Percentiles rank a stretch among this genome's conserved stretches.
Evolutionary conservation across 805 yeast genomes (phyloP).

Genomic region (Scheffersomyces lignosus): DNA sequence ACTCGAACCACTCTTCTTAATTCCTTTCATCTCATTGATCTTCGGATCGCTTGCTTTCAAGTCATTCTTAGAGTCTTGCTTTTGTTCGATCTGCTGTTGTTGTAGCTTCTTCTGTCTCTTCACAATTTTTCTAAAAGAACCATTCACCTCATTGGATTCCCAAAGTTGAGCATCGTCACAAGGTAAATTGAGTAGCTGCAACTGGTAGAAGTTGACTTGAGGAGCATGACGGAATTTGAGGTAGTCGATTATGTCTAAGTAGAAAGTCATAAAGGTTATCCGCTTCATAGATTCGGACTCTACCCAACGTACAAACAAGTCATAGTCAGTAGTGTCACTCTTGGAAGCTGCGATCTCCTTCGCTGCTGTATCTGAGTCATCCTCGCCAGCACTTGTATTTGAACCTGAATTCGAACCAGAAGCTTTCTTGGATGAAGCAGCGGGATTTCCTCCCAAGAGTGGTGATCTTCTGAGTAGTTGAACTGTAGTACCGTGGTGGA

Average conservation of each 20-base stretch:
- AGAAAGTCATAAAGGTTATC: constrained; percentile 78
- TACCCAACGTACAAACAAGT: constrained; percentile 66
- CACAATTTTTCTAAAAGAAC: constrained; percentile 38
- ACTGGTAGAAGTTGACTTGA: constrained; percentile 36
- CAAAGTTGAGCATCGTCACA: constrained; percentile 42
- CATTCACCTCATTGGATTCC: constrained; percentile 39
- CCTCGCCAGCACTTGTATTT: constrained; percentile 35
- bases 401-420: constrained; percentile 21
- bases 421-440: constrained; percentile 23
- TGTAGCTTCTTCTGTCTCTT: constrained; percentile 35
- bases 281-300: constrained; percentile 78
- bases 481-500: constrained; percentile 85
- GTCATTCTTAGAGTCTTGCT: constrained; percentile 2
- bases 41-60: not conserved
- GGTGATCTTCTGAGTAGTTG: constrained; percentile 78
- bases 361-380: constrained; percentile 24
- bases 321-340: constrained; percentile 26
- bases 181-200: constrained; percentile 41
- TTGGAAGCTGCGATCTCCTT: constrained; percentile 9
- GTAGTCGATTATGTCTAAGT: constrained; percentile 76
- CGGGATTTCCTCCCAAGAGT: constrained; percentile 70
- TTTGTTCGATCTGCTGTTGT: constrained; percentile 3
- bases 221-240: constrained; percentile 75
- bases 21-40: not conserved
- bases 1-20: constrained; percentile 2